Evolutionary conservation across 257 asterid species (phyloP).

Genomic region (Solanum commersonii): DNA sequence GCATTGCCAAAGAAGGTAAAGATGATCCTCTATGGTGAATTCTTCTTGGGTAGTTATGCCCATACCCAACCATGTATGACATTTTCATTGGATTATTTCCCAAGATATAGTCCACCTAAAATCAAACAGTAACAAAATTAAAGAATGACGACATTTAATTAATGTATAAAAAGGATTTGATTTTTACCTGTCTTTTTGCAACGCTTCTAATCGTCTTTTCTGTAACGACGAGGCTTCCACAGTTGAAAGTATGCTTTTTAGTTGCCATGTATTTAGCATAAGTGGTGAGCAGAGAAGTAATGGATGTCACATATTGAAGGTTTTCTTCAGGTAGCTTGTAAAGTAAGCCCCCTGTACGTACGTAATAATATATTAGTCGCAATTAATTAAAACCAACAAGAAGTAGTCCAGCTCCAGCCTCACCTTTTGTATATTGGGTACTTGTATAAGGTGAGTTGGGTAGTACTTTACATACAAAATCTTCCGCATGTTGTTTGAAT

Average conservation of each 20-base stretch:
- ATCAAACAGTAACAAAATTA: neutral
- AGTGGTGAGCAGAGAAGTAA: slow-evolving; percentile 61
- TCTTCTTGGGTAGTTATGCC: slow-evolving; percentile 47
- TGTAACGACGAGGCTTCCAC: slow-evolving; percentile 39
- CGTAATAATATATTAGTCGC: neutral
- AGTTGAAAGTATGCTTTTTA: slow-evolving; percentile 36
- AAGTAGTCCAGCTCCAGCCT: neutral
- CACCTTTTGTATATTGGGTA: slow-evolving; percentile 64
- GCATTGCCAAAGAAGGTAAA: slow-evolving; percentile 37
- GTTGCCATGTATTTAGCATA: slow-evolving; percentile 81
- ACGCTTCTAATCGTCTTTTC: slow-evolving; percentile 26
- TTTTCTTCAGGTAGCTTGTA: slow-evolving; percentile 57
- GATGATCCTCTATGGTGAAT: slow-evolving; percentile 86
- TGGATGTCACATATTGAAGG: slow-evolving; percentile 73
- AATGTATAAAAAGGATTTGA: neutral
- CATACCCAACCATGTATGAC: slow-evolving; percentile 93
- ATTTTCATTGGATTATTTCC: slow-evolving; percentile 74
- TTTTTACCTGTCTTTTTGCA: slow-evolving; percentile 48
- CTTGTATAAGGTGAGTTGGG: slow-evolving; percentile 67
- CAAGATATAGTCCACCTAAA: slow-evolving; percentile 68
- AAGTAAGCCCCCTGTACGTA: slow-evolving; percentile 49
- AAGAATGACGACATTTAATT: neutral
- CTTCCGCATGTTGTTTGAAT: slow-evolving; percentile 49
- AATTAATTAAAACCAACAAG: neutral
- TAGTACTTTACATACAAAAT: slow-evolving; percentile 57